These are phyloP conservation scores for Phytophthora fragariaefolia DNA, from an alignment of 352 stramenopile genomes.

Conservation along the genomic window DNA sequence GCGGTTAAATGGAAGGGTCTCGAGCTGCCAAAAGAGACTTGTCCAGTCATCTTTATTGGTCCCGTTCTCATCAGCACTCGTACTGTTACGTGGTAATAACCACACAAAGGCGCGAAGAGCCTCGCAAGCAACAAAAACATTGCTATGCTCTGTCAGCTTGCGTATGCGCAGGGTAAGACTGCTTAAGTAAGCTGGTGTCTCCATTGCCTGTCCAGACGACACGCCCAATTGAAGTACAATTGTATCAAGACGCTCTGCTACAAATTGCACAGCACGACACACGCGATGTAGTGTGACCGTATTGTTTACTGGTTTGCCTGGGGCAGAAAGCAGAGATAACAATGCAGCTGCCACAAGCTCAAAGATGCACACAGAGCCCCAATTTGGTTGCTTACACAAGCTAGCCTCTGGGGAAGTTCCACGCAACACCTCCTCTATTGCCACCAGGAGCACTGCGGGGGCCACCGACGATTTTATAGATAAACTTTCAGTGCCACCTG, in stretches of 20 bases:
- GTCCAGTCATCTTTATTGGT: conserved; percentile 43
- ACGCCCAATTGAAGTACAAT: conserved; percentile 50
- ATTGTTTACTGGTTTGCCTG: conserved; percentile 1
- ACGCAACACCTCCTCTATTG: conserved; percentile 64
- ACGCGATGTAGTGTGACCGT: conserved; percentile 33
- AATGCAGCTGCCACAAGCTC: conserved; percentile 53
- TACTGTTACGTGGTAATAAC: conserved; percentile 56
- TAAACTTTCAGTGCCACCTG: conserved; percentile 9
- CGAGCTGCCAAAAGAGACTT: conserved; percentile 53
- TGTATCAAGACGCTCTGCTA: conserved; percentile 56
- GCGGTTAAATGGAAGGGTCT: conserved; percentile 50
- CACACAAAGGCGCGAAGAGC: conserved; percentile 74
- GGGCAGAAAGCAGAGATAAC: conserved; percentile 56
- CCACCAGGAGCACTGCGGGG: conserved; percentile 49
- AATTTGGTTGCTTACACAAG: conserved; percentile 54
- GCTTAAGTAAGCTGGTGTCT: conserved; percentile 46
- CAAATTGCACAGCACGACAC: conserved; percentile 58
- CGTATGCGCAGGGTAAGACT: conserved; percentile 56
- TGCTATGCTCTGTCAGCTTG: conserved; percentile 46
- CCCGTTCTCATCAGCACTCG: neutral
- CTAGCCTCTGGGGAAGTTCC: conserved; percentile 47
- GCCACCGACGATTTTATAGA: neutral
- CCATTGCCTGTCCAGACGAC: conserved; percentile 47
- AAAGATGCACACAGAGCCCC: conserved; percentile 55
- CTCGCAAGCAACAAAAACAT: conserved; percentile 64